Evolutionary conservation across 192 early-diverging fungal species (phyloP).

Genomic region (Podila epigama): DNA sequence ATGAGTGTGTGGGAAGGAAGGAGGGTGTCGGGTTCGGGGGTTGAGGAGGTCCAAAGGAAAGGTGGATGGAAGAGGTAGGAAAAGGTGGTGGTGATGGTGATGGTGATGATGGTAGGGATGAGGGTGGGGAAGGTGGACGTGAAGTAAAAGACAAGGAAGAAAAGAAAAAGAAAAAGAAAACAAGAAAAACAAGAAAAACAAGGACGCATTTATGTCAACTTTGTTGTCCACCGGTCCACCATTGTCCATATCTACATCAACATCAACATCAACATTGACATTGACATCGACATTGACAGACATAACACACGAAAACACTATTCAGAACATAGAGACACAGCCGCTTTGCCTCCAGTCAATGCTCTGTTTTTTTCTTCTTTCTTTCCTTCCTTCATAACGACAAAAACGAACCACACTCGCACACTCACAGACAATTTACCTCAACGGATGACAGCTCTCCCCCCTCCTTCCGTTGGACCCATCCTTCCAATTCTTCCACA

Average conservation of each 20-base stretch:
- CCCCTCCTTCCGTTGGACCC: too few relatives aligned
- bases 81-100: not conserved
- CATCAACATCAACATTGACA: too few relatives aligned
- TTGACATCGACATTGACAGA: too few relatives aligned
- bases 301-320: too few relatives aligned
- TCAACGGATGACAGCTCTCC: too few relatives aligned
- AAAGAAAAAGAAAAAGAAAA: not conserved
- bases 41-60: not conserved
- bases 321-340: too few relatives aligned
- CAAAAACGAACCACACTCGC: not conserved
- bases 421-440: not conserved
- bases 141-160: not conserved
- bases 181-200: not conserved
- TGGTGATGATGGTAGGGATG: not conserved
- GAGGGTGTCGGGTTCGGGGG: not conserved
- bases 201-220: too few relatives aligned
- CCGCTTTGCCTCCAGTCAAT: too few relatives aligned
- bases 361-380: too few relatives aligned
- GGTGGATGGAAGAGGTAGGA: not conserved
- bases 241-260: too few relatives aligned
- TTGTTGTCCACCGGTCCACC: too few relatives aligned
- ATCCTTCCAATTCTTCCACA: constrained; percentile 4
- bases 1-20: not conserved
- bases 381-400: too few relatives aligned
- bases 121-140: not conserved